These are phyloP conservation scores for Cladophialophora immunda DNA, from an alignment of 2,329 filamentous ascomycete genomes.

Conservation along the genomic window DNA sequence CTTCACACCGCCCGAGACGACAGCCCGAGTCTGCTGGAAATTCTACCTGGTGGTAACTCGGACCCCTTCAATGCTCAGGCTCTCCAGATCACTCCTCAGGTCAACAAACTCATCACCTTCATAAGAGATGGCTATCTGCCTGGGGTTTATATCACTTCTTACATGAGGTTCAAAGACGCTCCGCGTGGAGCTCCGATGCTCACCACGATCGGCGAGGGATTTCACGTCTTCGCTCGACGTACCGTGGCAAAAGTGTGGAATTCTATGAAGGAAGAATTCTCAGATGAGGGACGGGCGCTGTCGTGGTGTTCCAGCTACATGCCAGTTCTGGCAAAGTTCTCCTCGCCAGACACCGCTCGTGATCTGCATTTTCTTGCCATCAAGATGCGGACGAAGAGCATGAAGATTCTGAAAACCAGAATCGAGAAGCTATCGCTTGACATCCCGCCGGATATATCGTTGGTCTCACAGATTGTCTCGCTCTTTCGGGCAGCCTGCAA, in stretches of 20 bases:
- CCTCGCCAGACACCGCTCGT: conserved; percentile 13
- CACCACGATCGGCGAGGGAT: conserved; percentile 26
- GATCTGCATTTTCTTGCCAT: conserved; percentile 20
- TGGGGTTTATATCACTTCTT: conserved; percentile 28
- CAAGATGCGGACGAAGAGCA: conserved; percentile 20
- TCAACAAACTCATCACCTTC: conserved; percentile 26
- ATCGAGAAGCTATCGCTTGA: conserved; percentile 18
- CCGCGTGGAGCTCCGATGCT: conserved; percentile 5
- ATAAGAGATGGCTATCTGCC: conserved; percentile 27
- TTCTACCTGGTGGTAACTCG: conserved; percentile 20
- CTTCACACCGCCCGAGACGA: no score
- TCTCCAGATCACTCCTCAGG: conserved; percentile 17
- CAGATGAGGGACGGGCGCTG: conserved; percentile 23
- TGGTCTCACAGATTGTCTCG: conserved; percentile 25
- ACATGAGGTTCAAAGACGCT: conserved; percentile 15
- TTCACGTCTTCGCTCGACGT: conserved; percentile 22
- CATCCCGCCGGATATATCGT: conserved; percentile 18
- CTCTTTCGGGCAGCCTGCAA: conserved; percentile 27
- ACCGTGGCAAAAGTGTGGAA: conserved; percentile 21
- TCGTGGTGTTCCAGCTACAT: conserved; percentile 27
- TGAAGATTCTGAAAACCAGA: conserved; percentile 21
- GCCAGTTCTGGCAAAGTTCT: conserved; percentile 25
- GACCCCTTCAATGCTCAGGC: conserved; percentile 25
- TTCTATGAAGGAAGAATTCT: conserved; percentile 30
- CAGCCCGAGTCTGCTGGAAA: conserved; percentile 8